Base-by-base conservation (phyloP, 2,329 filamentous ascomycete species). In the Neofusicoccum laricinum region DNA sequence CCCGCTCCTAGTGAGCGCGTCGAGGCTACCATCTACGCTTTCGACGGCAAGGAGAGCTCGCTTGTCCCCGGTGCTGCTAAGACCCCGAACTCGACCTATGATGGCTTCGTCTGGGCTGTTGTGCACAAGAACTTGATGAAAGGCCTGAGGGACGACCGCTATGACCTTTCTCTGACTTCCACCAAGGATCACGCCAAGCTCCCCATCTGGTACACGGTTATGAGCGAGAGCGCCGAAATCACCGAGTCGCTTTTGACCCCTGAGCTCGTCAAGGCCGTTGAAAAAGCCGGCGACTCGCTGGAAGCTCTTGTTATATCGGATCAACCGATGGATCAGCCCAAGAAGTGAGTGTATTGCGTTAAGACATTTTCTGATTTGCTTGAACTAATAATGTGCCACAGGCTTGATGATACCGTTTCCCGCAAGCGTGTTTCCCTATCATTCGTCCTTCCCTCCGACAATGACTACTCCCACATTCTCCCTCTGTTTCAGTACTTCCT, bases 111-210 rank as follows among this genome's bases (percentile, higher is more conserved):
- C 68, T 98, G 91, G 86, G 94, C 93, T 57, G 79, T 99, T 69
- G 93, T 98, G 67, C 92, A 98, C 85, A 99, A 99, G 86, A 89
- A 93, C 71, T 81, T 85, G 76, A 98, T 99, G 94, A 92, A 91
- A 82, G 83, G 87, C 72, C 85, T 97, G 71, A 90, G 95, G 67
- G 91, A 97, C 53, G 92, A 97, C 68, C 91, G 95, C 71, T 99
- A 97, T 80, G 95, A 99, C 76, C 82, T 97, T 63, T 96, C 92
- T 61, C 86, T 99, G 70, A 97, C 95, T 46, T 88, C 88, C 68
- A 97, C 94, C 75, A 97, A 96, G 84, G 95, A 99, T 73, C 87
- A 93, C 79, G 76, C 90, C 63, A 97, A 96, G 83, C 87, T 99
- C 38, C 94, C 95, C 38, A 80, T 85, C 68, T 99, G 93, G 93